phyloP scores from a whole-genome alignment of 2,329 filamentous ascomycete species.

The Claviceps pusilla region DNA sequence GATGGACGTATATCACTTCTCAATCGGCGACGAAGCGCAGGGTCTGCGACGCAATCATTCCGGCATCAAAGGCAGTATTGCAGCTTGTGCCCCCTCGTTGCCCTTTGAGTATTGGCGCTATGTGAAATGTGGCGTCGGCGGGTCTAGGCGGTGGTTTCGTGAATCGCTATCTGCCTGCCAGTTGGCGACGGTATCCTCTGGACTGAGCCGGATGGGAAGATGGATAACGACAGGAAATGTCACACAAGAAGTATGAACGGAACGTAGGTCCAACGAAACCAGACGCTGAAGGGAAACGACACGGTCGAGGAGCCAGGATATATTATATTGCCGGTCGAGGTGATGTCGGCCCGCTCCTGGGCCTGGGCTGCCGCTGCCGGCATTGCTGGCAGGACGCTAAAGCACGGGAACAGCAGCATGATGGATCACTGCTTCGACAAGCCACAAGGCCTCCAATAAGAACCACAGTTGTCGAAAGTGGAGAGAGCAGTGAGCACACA shows the following conservation, averaged over 20 bases:
- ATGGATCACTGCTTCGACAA: slow-evolving; percentile 8
- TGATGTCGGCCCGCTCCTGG: slow-evolving; percentile 7
- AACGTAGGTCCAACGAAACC: neutral
- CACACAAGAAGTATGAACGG: neutral
- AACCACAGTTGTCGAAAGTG: neutral
- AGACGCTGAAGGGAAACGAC: neutral
- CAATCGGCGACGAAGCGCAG: slow-evolving; percentile 2
- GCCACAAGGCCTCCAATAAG: neutral
- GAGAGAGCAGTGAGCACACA: neutral
- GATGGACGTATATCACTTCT: neutral
- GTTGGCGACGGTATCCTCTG: neutral
- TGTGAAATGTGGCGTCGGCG: neutral
- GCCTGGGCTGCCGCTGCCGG: no score
- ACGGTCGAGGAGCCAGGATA: slow-evolving; percentile 1
- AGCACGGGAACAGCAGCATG: slow-evolving; percentile 9
- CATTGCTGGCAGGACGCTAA: slow-evolving; percentile 1
- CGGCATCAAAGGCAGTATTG: slow-evolving; percentile 1
- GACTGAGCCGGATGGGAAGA: neutral
- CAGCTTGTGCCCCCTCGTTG: neutral
- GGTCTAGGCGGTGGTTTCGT: neutral
- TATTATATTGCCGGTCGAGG: slow-evolving; percentile 9
- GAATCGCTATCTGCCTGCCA: neutral
- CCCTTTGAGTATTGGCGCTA: neutral
- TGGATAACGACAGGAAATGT: neutral
- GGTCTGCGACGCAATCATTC: neutral